phyloP scores from a whole-genome alignment of 257 asterid species.

The Solanum dulcamara region DNA sequence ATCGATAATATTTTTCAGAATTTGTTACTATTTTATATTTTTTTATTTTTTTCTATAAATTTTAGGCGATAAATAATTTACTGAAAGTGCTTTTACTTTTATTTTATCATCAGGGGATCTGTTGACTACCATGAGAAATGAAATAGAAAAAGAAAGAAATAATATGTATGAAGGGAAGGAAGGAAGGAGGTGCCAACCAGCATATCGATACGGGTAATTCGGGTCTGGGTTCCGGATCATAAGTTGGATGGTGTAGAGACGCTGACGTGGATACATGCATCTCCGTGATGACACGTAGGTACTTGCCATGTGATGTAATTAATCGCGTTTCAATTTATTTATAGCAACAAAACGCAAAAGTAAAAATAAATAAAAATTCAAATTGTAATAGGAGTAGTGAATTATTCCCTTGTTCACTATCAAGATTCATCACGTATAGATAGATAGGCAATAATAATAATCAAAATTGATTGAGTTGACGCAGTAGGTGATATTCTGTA shows the following conservation, averaged over 20 bases:
- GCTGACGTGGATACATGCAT: slow-evolving; percentile 4
- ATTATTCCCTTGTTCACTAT: not conserved
- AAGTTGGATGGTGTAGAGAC: not conserved
- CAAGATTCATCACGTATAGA: not conserved
- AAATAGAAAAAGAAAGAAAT: not conserved
- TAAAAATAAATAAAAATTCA: not conserved
- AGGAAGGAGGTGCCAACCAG: not conserved
- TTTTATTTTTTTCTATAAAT: not conserved
- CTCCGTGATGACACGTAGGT: not conserved
- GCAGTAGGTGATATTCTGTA: too few species aligned
- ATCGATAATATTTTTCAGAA: not conserved
- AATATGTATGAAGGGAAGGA: not conserved
- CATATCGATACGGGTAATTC: not conserved
- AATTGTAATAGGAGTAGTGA: not conserved
- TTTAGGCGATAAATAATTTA: slow-evolving; percentile 3
- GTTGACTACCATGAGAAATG: not conserved
- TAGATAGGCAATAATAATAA: too few species aligned
- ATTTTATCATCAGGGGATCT: not conserved
- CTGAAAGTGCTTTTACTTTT: slow-evolving; percentile 7
- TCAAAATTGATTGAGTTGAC: too few species aligned
- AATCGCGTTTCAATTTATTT: not conserved
- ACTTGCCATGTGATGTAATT: not conserved
- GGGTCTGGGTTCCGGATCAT: not conserved
- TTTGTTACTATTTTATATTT: not conserved
- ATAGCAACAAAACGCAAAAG: not conserved